Evolutionary conservation across 2,329 filamentous ascomycete genomes (phyloP).

Genomic region (Calonectria pteridis): DNA sequence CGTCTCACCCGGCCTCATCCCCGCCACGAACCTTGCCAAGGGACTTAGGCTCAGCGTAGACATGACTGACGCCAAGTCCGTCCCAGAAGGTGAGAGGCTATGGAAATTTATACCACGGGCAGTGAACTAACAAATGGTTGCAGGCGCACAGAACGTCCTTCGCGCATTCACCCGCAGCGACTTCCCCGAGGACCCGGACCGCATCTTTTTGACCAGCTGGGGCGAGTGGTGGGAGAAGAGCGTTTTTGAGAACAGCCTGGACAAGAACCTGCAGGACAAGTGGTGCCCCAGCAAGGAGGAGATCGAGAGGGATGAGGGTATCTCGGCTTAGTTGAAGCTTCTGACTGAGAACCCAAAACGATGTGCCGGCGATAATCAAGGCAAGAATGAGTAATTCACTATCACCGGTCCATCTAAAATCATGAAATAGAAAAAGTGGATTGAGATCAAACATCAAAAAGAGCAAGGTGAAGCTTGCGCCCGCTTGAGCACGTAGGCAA

Average conservation of each 20-base stretch:
- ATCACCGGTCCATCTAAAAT: background rate
- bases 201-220: slow-evolving; percentile 68
- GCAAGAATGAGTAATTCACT: background rate
- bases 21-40: slow-evolving; percentile 58
- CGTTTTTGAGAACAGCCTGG: slow-evolving; percentile 55
- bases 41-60: slow-evolving; percentile 48
- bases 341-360: background rate
- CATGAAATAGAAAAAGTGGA: background rate
- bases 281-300: slow-evolving; percentile 62
- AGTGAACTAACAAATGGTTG: background rate
- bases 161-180: slow-evolving; percentile 59
- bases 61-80: slow-evolving; percentile 61
- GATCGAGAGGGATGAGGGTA: slow-evolving; percentile 59
- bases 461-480: background rate
- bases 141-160: slow-evolving; percentile 61
- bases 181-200: slow-evolving; percentile 63
- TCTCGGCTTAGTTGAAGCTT: slow-evolving; percentile 18
- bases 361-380: background rate
- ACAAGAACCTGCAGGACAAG: slow-evolving; percentile 63
- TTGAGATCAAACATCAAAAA: background rate
- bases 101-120: background rate
- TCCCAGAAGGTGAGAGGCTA: slow-evolving; percentile 56
- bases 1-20: slow-evolving; percentile 66
- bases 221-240: slow-evolving; percentile 67
- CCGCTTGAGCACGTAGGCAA: background rate